phyloP scores from a whole-genome alignment of 108 stramenopile genomes.

The Nitzschia sp. region DNA sequence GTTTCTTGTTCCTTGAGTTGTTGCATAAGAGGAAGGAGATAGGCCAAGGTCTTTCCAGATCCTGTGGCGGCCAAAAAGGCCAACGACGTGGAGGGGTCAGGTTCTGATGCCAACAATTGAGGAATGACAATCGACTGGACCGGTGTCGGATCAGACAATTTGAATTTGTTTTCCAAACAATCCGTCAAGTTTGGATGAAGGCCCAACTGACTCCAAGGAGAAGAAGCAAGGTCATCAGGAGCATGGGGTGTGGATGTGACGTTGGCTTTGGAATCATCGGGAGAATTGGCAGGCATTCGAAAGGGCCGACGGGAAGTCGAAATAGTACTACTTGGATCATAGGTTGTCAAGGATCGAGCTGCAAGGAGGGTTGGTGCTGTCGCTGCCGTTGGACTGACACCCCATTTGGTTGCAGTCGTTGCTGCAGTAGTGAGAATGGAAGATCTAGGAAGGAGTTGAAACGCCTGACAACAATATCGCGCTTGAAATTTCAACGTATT shows the following conservation, averaged over 20 bases:
- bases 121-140: conserved; percentile 81
- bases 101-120: conserved; percentile 43
- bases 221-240: background rate
- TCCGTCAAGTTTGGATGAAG: conserved; percentile 64
- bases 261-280: conserved; percentile 41
- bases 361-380: too few relatives aligned
- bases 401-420: too few relatives aligned
- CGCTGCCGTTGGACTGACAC: too few relatives aligned
- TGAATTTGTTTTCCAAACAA: conserved; percentile 30
- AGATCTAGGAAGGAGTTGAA: too few relatives aligned
- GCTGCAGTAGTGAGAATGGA: too few relatives aligned
- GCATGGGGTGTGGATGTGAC: background rate
- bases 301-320: conserved; percentile 46
- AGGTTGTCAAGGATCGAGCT: too few relatives aligned
- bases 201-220: conserved; percentile 70
- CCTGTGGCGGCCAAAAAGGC: conserved; percentile 91
- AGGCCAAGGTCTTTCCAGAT: conserved; percentile 82
- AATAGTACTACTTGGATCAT: conserved; percentile 13
- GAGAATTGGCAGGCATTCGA: conserved; percentile 40
- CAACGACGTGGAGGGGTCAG: conserved; percentile 16
- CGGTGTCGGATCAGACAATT: conserved; percentile 59
- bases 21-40: conserved; percentile 84
- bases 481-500: too few relatives aligned
- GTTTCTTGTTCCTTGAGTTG: conserved; percentile 76
- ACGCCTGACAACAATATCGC: too few relatives aligned